Evolutionary conservation across 179 eudicot species (phyloP).

Genomic region (Dionaea muscipula): DNA sequence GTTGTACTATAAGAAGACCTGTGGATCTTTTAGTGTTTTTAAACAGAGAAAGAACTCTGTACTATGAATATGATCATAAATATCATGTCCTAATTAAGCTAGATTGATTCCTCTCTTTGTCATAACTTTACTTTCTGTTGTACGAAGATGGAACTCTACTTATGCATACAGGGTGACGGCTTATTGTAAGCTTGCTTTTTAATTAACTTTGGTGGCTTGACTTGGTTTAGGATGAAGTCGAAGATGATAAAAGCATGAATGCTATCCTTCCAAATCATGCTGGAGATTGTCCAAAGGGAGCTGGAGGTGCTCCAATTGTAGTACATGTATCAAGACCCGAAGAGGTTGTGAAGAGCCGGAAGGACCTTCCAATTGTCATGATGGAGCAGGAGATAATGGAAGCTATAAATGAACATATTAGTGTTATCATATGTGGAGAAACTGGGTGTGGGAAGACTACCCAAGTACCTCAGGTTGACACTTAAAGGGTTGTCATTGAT

Average conservation of each 20-base stretch:
- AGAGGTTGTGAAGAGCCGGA: constrained; percentile 55
- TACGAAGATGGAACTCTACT: not conserved
- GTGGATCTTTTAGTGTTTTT: too few relatives aligned
- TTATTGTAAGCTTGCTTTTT: not conserved
- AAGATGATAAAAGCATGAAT: constrained; percentile 15
- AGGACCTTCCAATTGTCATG: constrained; percentile 80
- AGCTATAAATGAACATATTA: constrained; percentile 60
- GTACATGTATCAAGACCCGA: constrained; percentile 69
- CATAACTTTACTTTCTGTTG: too few relatives aligned
- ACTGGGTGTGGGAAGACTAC: constrained; percentile 98
- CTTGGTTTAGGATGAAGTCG: constrained; percentile 23
- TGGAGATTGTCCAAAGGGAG: constrained; percentile 13
- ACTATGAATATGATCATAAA: too few relatives aligned
- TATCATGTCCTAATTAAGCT: too few relatives aligned
- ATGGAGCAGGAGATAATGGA: constrained; percentile 99
- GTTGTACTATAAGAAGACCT: too few relatives aligned
- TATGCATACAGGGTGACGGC: not conserved
- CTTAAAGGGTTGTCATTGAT: constrained; percentile 4
- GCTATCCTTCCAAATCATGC: constrained; percentile 7
- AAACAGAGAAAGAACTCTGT: too few relatives aligned
- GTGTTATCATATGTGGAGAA: constrained; percentile 75
- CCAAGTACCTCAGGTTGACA: constrained; percentile 83
- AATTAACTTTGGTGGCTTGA: not conserved
- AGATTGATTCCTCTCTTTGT: too few relatives aligned
- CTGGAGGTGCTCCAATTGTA: constrained; percentile 35